A percentile compares a stretch with the other conserved stretches of the same genome.
Evolutionary conservation across 306 rosid species (phyloP).

Genomic region (Mucuna pruriens): DNA sequence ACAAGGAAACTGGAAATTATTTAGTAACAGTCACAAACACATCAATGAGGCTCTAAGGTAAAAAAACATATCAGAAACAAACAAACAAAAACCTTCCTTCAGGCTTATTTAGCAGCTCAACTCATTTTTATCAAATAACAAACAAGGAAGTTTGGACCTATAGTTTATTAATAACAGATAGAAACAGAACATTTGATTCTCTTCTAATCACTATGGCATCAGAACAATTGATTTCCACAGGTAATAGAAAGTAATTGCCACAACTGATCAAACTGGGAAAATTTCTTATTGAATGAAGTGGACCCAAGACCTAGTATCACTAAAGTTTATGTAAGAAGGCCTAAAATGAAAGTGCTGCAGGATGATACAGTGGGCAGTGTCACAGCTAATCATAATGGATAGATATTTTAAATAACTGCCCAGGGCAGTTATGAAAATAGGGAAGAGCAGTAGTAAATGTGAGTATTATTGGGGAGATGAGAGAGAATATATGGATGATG

Average conservation of each 20-base stretch:
- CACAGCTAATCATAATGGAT: too few species aligned
- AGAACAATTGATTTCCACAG: slow-evolving; percentile 16
- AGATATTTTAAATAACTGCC: too few species aligned
- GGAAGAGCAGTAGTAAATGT: too few species aligned
- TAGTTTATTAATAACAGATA: neutral
- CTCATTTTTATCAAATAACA: slow-evolving; percentile 21
- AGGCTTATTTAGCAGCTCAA: neutral
- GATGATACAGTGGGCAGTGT: too few species aligned
- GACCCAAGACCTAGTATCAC: too few species aligned
- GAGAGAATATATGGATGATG: too few species aligned
- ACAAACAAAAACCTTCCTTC: neutral
- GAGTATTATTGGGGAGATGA: too few species aligned
- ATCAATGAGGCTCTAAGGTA: neutral
- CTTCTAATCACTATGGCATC: slow-evolving; percentile 11
- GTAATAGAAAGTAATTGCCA: neutral
- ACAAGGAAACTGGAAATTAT: neutral
- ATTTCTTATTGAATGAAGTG: slow-evolving; percentile 22
- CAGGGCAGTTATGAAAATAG: too few species aligned
- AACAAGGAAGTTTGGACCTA: neutral
- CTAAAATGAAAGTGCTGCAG: too few species aligned
- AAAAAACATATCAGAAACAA: slow-evolving; percentile 10
- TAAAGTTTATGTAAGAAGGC: too few species aligned
- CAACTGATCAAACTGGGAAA: neutral
- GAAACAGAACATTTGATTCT: slow-evolving; percentile 1
- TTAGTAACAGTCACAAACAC: slow-evolving; percentile 1